A percentile compares a stretch with the other conserved stretches of the same genome.
phyloP scores from a whole-genome alignment of 495 filamentous ascomycete species.

The Bacidia gigantensis region DNA sequence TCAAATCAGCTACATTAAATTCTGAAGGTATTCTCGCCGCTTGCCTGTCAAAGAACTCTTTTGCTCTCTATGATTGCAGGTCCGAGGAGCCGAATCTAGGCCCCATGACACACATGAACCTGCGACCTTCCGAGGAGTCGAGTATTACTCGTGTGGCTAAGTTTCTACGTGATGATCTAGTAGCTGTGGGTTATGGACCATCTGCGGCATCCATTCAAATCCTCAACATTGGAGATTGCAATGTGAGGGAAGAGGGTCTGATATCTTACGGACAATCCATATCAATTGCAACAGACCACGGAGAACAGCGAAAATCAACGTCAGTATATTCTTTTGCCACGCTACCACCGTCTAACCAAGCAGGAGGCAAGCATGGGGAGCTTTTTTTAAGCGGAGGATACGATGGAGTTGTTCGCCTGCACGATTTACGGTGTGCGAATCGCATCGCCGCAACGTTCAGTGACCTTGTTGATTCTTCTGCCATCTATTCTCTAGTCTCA shows the following conservation, averaged over 20 bases:
- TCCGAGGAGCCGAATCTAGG: constrained; percentile 21
- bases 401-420: constrained; percentile 44
- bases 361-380: constrained; percentile 26
- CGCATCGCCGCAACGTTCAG: constrained; percentile 34
- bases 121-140: constrained; percentile 16
- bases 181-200: constrained; percentile 39
- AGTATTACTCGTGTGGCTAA: constrained; percentile 35
- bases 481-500: constrained; percentile 46
- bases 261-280: neutral
- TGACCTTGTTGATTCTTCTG: constrained; percentile 41
- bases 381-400: constrained; percentile 50
- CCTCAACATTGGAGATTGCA: constrained; percentile 26
- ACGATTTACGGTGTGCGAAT: constrained; percentile 46
- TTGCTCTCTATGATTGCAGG: constrained; percentile 35
- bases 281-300: neutral
- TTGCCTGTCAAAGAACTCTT: constrained; percentile 29
- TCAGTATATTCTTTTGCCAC: constrained; percentile 35
- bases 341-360: constrained; percentile 25
- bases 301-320: neutral
- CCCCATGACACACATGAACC: constrained; percentile 27
- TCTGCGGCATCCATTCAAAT: constrained; percentile 33
- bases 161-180: constrained; percentile 33
- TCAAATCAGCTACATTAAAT: neutral
- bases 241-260: too few species aligned
- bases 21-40: constrained; percentile 26